Conservation (phyloP, 2,329 filamentous ascomycete species). For the Rugonectria rugulosa region DNA sequence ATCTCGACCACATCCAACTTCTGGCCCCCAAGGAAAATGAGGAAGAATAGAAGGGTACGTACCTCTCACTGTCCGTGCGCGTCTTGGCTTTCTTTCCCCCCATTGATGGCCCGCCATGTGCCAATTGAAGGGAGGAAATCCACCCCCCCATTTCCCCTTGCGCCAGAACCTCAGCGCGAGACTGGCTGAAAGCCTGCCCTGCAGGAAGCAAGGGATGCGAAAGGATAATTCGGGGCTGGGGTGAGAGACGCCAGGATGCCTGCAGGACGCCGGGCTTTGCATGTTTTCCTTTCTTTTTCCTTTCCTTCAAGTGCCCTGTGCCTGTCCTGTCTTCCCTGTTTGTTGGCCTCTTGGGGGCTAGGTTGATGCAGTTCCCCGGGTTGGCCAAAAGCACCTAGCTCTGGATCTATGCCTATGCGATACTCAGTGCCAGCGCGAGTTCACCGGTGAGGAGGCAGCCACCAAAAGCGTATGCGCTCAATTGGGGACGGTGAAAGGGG, state of each 20-base stretch:
- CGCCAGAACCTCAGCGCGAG: slow-evolving; percentile 25
- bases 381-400: background rate
- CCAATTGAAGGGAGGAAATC: slow-evolving; percentile 4
- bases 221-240: slow-evolving; percentile 6
- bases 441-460: slow-evolving; percentile 14
- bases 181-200: slow-evolving; percentile 26
- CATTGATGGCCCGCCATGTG: slow-evolving; percentile 1
- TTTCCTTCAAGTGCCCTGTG: background rate
- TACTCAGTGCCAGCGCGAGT: slow-evolving; percentile 4
- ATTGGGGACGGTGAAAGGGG: slow-evolving; percentile 4
- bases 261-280: slow-evolving; percentile 23
- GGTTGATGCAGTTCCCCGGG: slow-evolving; percentile 18
- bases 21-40: slow-evolving; percentile 1
- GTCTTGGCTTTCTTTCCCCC: too few relatives aligned
- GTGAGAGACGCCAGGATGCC: slow-evolving; percentile 21
- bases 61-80: background rate
- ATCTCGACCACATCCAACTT: background rate
- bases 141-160: slow-evolving; percentile 31
- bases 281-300: background rate
- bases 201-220: slow-evolving; percentile 19
- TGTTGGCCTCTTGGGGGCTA: background rate
- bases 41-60: slow-evolving; percentile 2
- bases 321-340: slow-evolving; percentile 2
- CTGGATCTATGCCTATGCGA: too few relatives aligned
- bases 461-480: slow-evolving; percentile 2